Evolutionary conservation across 495 filamentous ascomycete genomes (phyloP).

Genomic region (Trichoderma asperelloides): DNA sequence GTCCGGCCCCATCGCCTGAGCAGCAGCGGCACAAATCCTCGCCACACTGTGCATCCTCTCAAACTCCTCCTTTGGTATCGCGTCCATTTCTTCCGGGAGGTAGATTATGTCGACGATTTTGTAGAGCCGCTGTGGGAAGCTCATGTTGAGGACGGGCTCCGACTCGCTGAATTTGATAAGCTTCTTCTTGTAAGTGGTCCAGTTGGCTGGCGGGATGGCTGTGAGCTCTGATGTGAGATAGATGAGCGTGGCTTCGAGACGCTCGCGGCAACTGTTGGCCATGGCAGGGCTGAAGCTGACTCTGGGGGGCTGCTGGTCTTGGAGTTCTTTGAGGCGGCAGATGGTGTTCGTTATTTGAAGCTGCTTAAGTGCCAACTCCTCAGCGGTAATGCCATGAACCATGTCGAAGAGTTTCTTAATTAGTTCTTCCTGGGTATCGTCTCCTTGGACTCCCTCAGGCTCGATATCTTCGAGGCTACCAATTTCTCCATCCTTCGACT

Average conservation of each 20-base stretch:
- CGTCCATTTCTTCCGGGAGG: background rate
- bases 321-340: background rate
- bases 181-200: constrained; percentile 4
- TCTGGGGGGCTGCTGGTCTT: background rate
- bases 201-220: background rate
- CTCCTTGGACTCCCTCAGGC: background rate
- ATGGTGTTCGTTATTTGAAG: background rate
- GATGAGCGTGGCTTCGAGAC: background rate
- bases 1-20: background rate
- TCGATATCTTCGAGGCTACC: background rate
- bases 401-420: background rate
- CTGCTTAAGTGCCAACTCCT: background rate
- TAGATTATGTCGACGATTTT: background rate
- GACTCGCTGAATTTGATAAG: background rate
- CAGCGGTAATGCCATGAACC: background rate
- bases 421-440: background rate
- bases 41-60: background rate
- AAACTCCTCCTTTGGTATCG: background rate
- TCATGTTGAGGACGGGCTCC: background rate
- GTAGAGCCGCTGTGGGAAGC: background rate
- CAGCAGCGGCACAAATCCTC: background rate
- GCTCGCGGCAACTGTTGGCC: background rate
- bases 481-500: background rate
- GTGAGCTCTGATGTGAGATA: background rate
- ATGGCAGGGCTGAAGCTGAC: background rate